A percentile compares a stretch with the other conserved stretches of the same genome.
Conservation (phyloP, 1,284 basidiomycete species). For the Calocybe gambosa region DNA sequence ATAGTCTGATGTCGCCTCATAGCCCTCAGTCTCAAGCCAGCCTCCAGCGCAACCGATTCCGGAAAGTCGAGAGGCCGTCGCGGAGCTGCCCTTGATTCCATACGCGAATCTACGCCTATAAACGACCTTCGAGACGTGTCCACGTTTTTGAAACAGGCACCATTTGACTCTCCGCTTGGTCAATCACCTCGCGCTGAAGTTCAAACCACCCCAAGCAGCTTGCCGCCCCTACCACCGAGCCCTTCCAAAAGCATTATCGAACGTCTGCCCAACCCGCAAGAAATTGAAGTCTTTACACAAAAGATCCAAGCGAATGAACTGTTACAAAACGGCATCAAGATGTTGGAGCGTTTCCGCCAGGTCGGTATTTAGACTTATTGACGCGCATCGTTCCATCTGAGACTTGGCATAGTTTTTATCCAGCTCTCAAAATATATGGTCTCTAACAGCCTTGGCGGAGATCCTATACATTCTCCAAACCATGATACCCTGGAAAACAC, state of each 20-base stretch:
- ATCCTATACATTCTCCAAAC: conserved; percentile 38
- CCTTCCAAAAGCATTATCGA: conserved; percentile 31
- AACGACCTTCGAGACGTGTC: conserved; percentile 44
- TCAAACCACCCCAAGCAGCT: conserved; percentile 29
- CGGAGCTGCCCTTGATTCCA: conserved; percentile 27
- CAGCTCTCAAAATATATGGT: conserved; percentile 49
- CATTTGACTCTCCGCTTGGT: conserved; percentile 18
- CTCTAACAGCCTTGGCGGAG: conserved; percentile 39
- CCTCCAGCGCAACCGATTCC: neutral
- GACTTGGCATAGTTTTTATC: conserved; percentile 39
- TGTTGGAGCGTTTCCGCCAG: conserved; percentile 34
- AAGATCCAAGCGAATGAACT: conserved; percentile 32
- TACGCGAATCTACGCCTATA: conserved; percentile 39
- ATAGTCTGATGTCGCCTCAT: neutral
- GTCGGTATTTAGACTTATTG: conserved; percentile 26
- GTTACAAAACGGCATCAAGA: conserved; percentile 27
- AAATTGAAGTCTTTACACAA: conserved; percentile 27
- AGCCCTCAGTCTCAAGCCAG: neutral
- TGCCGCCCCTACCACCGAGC: conserved; percentile 30
- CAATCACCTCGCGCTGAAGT: conserved; percentile 20
- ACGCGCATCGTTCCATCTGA: conserved; percentile 4
- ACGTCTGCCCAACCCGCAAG: conserved; percentile 23
- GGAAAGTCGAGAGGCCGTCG: conserved; percentile 22
- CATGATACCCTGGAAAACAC: conserved; percentile 41
- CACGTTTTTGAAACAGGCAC: conserved; percentile 40